These are phyloP conservation scores for Bipolaris zeicola DNA, from an alignment of 2,329 filamentous ascomycete species.

Conservation along the genomic window DNA sequence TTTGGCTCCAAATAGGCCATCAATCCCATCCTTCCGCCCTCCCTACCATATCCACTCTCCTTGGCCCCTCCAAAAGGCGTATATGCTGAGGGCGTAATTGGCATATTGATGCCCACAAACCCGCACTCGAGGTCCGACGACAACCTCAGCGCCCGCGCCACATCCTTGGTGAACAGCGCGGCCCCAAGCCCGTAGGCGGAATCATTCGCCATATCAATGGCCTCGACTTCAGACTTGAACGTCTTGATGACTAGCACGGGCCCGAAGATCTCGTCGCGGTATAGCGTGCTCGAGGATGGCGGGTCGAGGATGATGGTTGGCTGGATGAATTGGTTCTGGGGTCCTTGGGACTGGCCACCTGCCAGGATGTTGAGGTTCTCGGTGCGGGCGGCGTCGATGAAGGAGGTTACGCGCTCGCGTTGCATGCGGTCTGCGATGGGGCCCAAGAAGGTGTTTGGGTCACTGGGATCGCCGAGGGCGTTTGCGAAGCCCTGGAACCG, in stretches of 20 bases:
- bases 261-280: conserved; percentile 40
- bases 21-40: not conserved
- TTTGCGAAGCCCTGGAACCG: not conserved
- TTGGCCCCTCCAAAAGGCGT: conserved; percentile 8
- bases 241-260: conserved; percentile 37
- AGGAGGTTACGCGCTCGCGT: not conserved
- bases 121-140: conserved; percentile 27
- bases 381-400: conserved; percentile 1
- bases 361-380: conserved; percentile 23
- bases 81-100: not conserved
- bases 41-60: conserved; percentile 8
- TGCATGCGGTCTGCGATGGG: conserved; percentile 4
- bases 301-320: conserved; percentile 6
- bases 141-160: conserved; percentile 23
- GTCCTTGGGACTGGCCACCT: conserved; percentile 4
- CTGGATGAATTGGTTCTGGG: conserved; percentile 4
- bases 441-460: conserved; percentile 1
- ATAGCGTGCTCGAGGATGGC: not conserved
- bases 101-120: conserved; percentile 24
- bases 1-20: conserved; percentile 8
- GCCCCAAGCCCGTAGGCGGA: conserved; percentile 34
- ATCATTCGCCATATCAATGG: conserved; percentile 40
- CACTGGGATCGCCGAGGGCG: not conserved
- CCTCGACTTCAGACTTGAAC: conserved; percentile 44
- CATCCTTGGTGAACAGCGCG: conserved; percentile 18